phyloP scores from a whole-genome alignment of 495 filamentous ascomycete species.

The Trichoderma parareesei region DNA sequence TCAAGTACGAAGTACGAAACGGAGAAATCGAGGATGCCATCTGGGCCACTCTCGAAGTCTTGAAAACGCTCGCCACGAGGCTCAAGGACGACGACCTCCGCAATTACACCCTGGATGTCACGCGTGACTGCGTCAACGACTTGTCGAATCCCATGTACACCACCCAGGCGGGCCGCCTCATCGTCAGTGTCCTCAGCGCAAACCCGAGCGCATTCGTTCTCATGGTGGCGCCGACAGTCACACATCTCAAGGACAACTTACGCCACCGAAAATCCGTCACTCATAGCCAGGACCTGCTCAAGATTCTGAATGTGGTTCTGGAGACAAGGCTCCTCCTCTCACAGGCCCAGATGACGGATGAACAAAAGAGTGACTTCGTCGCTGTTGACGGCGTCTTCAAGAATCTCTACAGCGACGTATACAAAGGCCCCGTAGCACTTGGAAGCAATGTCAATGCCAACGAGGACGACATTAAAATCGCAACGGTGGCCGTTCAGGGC shows the following conservation, averaged over 20 bases:
- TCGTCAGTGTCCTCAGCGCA: constrained; percentile 11
- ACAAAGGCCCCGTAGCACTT: not conserved
- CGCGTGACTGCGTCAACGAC: constrained; percentile 36
- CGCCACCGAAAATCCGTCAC: not conserved
- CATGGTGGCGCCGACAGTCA: constrained; percentile 10
- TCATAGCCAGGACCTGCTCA: constrained; percentile 8
- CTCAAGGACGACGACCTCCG: constrained; percentile 27
- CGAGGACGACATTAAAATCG: constrained; percentile 4
- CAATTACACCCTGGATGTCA: constrained; percentile 29
- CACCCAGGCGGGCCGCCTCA: constrained; percentile 2
- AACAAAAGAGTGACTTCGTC: constrained; percentile 6
- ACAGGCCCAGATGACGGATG: not conserved
- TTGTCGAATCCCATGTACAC: constrained; percentile 17
- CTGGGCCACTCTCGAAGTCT: constrained; percentile 36
- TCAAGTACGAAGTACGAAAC: constrained; percentile 53
- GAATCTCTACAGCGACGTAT: constrained; percentile 10
- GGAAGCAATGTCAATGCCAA: not conserved
- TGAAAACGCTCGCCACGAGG: constrained; percentile 32
- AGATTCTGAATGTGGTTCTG: constrained; percentile 10
- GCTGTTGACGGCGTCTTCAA: constrained; percentile 8
- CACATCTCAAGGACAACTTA: constrained; percentile 11
- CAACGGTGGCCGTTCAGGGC: constrained; percentile 8
- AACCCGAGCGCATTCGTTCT: constrained; percentile 6
- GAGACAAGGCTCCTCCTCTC: constrained; percentile 6
- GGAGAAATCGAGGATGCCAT: constrained; percentile 44